Conservation (phyloP, 495 filamentous ascomycete genomes). For the Neurospora sp. region DNA sequence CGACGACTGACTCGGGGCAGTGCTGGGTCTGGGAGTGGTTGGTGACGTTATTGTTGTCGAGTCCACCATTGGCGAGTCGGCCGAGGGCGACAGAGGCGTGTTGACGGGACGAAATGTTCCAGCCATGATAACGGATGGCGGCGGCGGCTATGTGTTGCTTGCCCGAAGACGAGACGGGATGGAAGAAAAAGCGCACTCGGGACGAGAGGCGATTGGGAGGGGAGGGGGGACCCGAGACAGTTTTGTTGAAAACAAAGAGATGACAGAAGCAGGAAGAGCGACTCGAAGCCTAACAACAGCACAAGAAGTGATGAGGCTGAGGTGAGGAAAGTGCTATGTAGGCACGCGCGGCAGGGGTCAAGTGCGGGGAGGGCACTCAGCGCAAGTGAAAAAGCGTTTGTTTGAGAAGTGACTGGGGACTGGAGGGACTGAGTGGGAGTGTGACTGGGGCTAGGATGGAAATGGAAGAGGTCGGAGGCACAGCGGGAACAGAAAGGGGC, state of each 20-base stretch:
- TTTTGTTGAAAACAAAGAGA: not conserved
- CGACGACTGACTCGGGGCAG: conserved; percentile 33
- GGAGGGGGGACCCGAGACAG: not conserved
- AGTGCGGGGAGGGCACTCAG: conserved; percentile 17
- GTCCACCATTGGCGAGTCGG: conserved; percentile 29
- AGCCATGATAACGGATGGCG: conserved; percentile 27
- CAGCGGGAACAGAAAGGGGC: conserved; percentile 6
- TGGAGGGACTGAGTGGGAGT: not conserved
- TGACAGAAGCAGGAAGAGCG: not conserved
- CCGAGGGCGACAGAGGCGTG: conserved; percentile 47
- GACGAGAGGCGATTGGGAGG: conserved; percentile 4
- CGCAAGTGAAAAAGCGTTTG: conserved; percentile 2
- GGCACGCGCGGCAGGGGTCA: conserved; percentile 20
- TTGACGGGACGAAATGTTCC: conserved; percentile 68
- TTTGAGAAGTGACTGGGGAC: conserved; percentile 18
- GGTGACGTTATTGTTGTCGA: conserved; percentile 50
- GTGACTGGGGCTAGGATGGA: conserved; percentile 17
- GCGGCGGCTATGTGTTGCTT: not conserved
- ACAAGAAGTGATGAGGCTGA: conserved; percentile 24
- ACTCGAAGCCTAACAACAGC: not conserved
- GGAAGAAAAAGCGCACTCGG: conserved; percentile 12
- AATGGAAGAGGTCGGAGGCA: conserved; percentile 18
- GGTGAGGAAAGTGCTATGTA: conserved; percentile 11
- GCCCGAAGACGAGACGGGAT: not conserved
- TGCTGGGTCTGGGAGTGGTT: conserved; percentile 47